Evolutionary conservation across 208 protist genomes (phyloP), one percentile per base, ranked within the genome.

Genomic region (Trypanosoma avium): DNA sequence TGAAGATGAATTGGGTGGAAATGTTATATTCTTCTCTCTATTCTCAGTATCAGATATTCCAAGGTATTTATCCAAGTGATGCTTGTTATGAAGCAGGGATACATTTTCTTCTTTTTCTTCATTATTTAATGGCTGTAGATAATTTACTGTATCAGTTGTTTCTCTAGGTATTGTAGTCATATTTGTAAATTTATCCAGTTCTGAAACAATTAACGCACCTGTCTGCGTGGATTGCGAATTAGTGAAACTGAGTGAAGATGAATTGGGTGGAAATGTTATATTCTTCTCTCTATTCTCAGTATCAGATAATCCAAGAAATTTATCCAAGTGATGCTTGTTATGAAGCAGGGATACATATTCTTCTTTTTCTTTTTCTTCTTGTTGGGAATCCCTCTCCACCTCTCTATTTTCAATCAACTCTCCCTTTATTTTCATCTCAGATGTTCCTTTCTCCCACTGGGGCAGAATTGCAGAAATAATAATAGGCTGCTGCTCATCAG

Each of bases 391-490:
- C n/a, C n/a, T n/a, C n/a, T n/a, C n/a, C n/a, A n/a, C n/a, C n/a
- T n/a, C n/a, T n/a, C n/a, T n/a, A n/a, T n/a, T n/a, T n/a, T n/a
- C n/a, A n/a, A n/a, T n/a, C n/a, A n/a, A n/a, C n/a, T n/a, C n/a
- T n/a, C n/a, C n/a, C n/a, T n/a, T n/a, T n/a, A n/a, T n/a, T n/a
- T n/a, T n/a, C n/a, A n/a, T n/a, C n/a, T n/a, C n/a, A n/a, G n/a
- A n/a, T n/a, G n/a, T n/a, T n/a, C n/a, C n/a, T n/a, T 30, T 30
- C 13, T 21, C 54, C 54, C 54, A 60, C 12, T 29, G 33, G 0
- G 54, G 54, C 19, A 47, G 54, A 30, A 60, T 32, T 22, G 33
- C 33, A 0, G 43, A 7, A 24, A 60, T 47, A 38, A 60, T 26
- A 6, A 3, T 40, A 24, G 56, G 43, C 26, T 47, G 26, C 43